A percentile compares a stretch with the other conserved stretches of the same genome.
Evolutionary conservation across 345 rosid species (phyloP).

Genomic region (Eucalyptus tenuipes): DNA sequence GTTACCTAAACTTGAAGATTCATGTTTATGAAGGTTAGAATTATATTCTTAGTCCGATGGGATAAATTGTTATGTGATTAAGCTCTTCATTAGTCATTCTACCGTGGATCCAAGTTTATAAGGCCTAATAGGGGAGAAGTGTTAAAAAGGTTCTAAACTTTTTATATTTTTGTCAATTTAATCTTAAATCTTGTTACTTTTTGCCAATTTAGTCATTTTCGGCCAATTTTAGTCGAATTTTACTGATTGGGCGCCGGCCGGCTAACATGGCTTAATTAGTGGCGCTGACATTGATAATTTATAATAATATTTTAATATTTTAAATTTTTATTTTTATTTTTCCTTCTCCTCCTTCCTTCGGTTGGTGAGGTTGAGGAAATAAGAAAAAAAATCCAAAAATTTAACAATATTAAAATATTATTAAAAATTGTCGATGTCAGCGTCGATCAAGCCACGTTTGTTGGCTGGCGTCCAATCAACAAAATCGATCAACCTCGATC

Average conservation of each 20-base stretch:
- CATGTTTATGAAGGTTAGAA: neutral
- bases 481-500: too few relatives aligned
- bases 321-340: too few relatives aligned
- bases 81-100: neutral
- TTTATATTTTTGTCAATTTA: too few relatives aligned
- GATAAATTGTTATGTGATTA: neutral
- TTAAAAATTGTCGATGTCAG: rapidly evolving
- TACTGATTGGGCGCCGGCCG: rapidly evolving
- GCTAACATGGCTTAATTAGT: rapidly evolving
- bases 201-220: too few relatives aligned
- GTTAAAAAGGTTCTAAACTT: too few relatives aligned
- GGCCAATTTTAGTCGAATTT: rapidly evolving
- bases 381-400: too few relatives aligned
- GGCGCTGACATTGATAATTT: rapidly evolving
- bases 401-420: too few relatives aligned
- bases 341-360: too few relatives aligned
- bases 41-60: neutral
- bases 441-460: rapidly evolving
- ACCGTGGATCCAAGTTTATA: neutral
- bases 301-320: too few relatives aligned
- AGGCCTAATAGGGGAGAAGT: neutral
- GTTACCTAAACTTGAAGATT: neutral
- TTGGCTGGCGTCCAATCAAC: rapidly evolving
- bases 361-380: rapidly evolving
- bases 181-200: too few relatives aligned